A percentile compares a stretch with the other conserved stretches of the same genome.
Evolutionary conservation across 345 rosid genomes (phyloP).

Genomic region (Salix koriyanagi): DNA sequence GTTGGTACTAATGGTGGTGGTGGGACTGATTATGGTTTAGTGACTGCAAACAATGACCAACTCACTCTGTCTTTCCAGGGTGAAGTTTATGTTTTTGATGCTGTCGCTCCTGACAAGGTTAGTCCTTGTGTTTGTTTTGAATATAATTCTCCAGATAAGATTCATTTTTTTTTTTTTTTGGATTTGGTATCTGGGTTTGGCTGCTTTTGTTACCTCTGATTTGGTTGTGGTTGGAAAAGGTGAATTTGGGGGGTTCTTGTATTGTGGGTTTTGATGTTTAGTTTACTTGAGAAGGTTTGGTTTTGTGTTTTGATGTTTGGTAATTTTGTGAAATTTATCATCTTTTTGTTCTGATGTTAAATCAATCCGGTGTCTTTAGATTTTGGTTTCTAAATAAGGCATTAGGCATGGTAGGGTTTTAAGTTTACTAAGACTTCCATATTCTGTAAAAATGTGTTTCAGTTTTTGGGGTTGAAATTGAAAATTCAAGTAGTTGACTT

Average conservation of each 20-base stretch:
- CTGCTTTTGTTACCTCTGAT: slow-evolving; percentile 4
- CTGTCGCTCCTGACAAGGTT: slow-evolving; percentile 48
- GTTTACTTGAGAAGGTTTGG: not conserved
- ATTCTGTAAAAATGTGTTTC: not conserved
- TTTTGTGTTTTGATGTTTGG: too few relatives aligned
- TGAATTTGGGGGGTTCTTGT: not conserved
- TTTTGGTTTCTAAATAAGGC: not conserved
- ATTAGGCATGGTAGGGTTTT: not conserved
- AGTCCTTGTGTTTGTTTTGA: not conserved
- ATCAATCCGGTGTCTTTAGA: not conserved
- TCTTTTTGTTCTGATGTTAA: not conserved
- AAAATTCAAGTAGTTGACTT: not conserved
- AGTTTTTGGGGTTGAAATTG: not conserved
- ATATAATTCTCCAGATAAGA: not conserved
- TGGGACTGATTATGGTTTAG: slow-evolving; percentile 11
- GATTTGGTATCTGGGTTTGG: slow-evolving; percentile 6
- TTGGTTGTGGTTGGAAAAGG: not conserved
- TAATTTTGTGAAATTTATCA: not conserved
- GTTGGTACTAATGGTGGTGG: slow-evolving; percentile 7
- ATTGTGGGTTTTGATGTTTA: not conserved
- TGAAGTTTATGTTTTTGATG: slow-evolving; percentile 47
- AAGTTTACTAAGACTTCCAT: not conserved
- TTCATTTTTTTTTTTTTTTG: not conserved
- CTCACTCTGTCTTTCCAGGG: slow-evolving; percentile 50
- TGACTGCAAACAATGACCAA: slow-evolving; percentile 27